Evolutionary conservation across 192 early-diverging fungal genomes (phyloP), one percentile per base, ranked within the genome.

Genomic region (Backusella westeae): DNA sequence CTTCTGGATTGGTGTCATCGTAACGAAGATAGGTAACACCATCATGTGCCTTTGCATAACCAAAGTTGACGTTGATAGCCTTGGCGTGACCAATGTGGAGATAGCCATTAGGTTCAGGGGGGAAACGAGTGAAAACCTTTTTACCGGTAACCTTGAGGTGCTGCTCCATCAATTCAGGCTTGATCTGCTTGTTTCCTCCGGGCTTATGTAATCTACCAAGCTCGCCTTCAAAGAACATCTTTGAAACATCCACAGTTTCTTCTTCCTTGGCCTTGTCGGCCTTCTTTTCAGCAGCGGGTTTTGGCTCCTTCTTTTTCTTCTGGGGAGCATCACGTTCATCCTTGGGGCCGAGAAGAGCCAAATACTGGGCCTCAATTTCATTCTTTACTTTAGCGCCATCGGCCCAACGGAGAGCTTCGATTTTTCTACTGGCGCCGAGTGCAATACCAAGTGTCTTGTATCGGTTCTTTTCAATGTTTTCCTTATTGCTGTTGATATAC

Each of bases 1-100:
- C 96, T 81, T 90, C 87, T 19, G 89, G 89, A 69, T 90, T 90
- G 42, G 89, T 90, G 68, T 90, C 89, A 65, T 90, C 89, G 49
- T 87, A 90, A 42, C 89, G 85, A 72, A 99, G 90, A 85, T 99
- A 95, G 77, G 93, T 95, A 46, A 94, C 78, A 46, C 98, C 98
- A 69, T 93, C 87, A 80, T 96, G 91, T 14, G 93, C 92, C 76
- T 90, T 89, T 23, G 98, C 98, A 73, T 96, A 98, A 59, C 97
- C 98, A 92, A 99, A 99, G 87, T 97, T 99, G 78, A 99, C 92
- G 82, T 99, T 99, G 87, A 99, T 98, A 49, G 97, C 98, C 85
- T 99, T 99, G 75, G 97, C 96, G 81, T 99, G 98, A 69, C 98
- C 97, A 84, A 99, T 99, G 83, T 99, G 97, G 67, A 99, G 87